These are phyloP conservation scores for Eucalyptus polyanthemos DNA, from an alignment of 345 rosid genomes.

Conservation along the genomic window DNA sequence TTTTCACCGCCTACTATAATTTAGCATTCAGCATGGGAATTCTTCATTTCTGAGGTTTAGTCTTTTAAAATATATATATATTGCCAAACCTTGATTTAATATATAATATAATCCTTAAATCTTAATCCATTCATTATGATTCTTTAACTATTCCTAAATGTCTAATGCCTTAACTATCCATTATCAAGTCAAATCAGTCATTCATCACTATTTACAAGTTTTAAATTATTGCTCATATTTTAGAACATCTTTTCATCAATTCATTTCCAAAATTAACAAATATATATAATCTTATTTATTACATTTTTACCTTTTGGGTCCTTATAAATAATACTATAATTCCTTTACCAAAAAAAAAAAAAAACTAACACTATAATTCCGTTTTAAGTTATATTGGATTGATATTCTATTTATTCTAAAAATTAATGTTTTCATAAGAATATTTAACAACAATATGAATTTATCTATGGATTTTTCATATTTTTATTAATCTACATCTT, in stretches of 20 bases:
- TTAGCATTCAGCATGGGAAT: not conserved
- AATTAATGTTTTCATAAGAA: not conserved
- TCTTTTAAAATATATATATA: not conserved
- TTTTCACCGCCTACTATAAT: not conserved
- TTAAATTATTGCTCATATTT: not conserved
- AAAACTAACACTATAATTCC: not conserved
- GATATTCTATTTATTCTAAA: not conserved
- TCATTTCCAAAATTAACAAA: not conserved
- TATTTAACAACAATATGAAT: not conserved
- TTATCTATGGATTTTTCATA: not conserved
- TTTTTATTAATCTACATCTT: not conserved
- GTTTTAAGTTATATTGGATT: not conserved
- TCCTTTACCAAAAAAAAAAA: not conserved
- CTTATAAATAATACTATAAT: not conserved
- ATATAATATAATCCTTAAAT: not conserved
- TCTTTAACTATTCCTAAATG: not conserved
- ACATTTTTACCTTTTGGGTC: not conserved
- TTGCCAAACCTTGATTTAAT: not conserved
- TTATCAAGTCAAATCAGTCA: not conserved
- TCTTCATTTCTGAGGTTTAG: not conserved
- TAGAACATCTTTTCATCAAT: not conserved
- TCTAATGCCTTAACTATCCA: not conserved
- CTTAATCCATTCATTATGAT: not conserved
- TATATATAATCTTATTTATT: not conserved
- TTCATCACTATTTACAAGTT: not conserved